phyloP scores from a whole-genome alignment of 495 filamentous ascomycete species.

The Aspergillus bridgeri region DNA sequence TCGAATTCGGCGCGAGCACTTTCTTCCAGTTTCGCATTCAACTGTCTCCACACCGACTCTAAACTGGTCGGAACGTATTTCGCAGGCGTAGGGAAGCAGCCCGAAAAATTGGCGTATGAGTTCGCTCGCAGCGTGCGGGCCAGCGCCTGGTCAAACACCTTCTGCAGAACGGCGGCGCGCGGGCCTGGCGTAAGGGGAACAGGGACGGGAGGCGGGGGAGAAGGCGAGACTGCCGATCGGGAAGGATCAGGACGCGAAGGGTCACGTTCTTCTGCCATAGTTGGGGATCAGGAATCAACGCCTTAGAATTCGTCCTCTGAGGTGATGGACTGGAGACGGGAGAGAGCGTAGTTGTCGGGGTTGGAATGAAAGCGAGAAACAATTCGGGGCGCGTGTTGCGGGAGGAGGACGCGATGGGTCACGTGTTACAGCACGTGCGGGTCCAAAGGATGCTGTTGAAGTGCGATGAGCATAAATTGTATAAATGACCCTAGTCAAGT shows the following conservation, averaged over 20 bases:
- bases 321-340: neutral
- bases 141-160: conserved; percentile 67
- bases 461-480: too few species aligned
- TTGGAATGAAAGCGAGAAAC: neutral
- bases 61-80: conserved; percentile 63
- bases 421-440: too few species aligned
- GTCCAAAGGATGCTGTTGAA: too few species aligned
- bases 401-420: neutral
- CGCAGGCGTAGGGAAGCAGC: conserved; percentile 86
- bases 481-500: too few species aligned
- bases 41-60: conserved; percentile 63
- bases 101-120: conserved; percentile 72
- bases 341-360: neutral
- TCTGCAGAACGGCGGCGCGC: conserved; percentile 67
- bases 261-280: conserved; percentile 8
- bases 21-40: conserved; percentile 63
- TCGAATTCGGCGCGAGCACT: conserved; percentile 71
- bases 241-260: conserved; percentile 10
- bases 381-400: neutral
- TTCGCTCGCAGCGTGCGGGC: conserved; percentile 68
- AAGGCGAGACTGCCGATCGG: conserved; percentile 30
- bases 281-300: neutral
- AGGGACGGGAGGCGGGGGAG: conserved; percentile 56
- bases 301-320: neutral
- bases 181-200: conserved; percentile 63